Evolutionary conservation across 2,329 filamentous ascomycete genomes (phyloP).

Genomic region (Sarocladium kiliense): DNA sequence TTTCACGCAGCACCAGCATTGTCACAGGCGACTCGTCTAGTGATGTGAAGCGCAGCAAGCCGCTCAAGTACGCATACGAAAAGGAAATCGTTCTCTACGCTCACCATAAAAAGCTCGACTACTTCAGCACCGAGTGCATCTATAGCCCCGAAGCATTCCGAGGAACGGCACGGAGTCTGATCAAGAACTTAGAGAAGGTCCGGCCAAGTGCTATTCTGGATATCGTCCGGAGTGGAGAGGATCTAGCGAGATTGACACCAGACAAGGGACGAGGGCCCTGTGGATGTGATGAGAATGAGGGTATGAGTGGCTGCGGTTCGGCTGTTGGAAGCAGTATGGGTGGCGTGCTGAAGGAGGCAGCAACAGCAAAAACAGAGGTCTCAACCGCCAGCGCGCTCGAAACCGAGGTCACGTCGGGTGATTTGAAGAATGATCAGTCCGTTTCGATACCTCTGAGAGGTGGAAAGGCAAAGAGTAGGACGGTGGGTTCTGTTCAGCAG

Average conservation of each 20-base stretch:
- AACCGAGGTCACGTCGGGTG: constrained; percentile 24
- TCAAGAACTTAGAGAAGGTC: constrained; percentile 92
- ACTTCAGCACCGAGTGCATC: constrained; percentile 97
- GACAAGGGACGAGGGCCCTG: constrained; percentile 31
- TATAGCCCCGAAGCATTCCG: constrained; percentile 97
- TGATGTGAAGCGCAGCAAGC: constrained; percentile 92
- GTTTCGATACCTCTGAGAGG: constrained; percentile 30
- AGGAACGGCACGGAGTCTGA: constrained; percentile 82
- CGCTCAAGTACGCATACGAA: constrained; percentile 96
- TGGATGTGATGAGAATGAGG: constrained; percentile 31
- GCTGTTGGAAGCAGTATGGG: constrained; percentile 15
- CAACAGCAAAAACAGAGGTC: constrained; percentile 16
- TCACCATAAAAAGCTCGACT: constrained; percentile 93
- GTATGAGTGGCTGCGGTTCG: constrained; percentile 64
- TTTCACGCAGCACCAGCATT: constrained; percentile 87
- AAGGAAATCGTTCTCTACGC: constrained; percentile 99
- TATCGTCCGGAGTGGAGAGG: constrained; percentile 89
- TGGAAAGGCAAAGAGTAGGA: constrained; percentile 21
- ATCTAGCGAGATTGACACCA: constrained; percentile 75
- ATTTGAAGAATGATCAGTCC: constrained; percentile 15
- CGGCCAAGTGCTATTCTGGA: constrained; percentile 92
- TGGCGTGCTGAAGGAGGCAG: constrained; percentile 46
- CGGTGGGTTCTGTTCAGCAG: constrained; percentile 54
- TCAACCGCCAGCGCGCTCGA: constrained; percentile 19
- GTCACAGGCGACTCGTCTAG: constrained; percentile 72